Base-by-base conservation (phyloP, 352 stramenopile species). In the Peronospora destructor region DNA sequence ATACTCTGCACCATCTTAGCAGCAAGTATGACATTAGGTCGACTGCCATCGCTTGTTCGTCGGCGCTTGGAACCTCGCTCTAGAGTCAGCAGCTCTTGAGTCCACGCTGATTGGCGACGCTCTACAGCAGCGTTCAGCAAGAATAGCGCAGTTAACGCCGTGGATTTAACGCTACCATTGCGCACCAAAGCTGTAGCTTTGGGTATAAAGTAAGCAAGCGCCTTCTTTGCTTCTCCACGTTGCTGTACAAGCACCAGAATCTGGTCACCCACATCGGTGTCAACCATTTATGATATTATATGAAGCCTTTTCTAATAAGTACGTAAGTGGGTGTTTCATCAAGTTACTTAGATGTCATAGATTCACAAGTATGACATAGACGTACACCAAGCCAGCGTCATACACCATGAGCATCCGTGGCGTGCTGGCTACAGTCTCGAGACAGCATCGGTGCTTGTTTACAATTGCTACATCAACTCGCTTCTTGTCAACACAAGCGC, bases 1-100 rank as follows among this genome's bases (percentile, higher is more conserved):
- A 85, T 49, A 28, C 56, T 70, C 59, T 90, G 79, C 21, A 70
- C 68, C 26, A 84, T 44, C 33, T 87, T 87, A 26, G 72, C 76
- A 11, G 62, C 54, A 19, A 81, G 68, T 10, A 84, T 47, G 13
- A 65, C 64, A 40, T 62, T 66, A n/a, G 54, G 62, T 11, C 68
- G 71, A 12, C 52, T 44, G 16, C 34, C 46, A 13, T 56, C 48
- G 36, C 42, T 59, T 21, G 60, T 48, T 38, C 59, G 53, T 44
- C 66, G 54, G 28, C 49, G 50, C 34, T 67, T 61, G 16, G 17
- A 3, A 3, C 42, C 35, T n/a, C 45, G 49, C 14, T 62, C 49
- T 37, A 33, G 30, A 10, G 39, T 48, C 29, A 61, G 25, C 29
- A 61, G 25, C 9, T 25, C 38, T 16, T 47, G 44, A 17, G 23